Conservation (phyloP, 495 filamentous ascomycete species). For the Filosporella fistucella region DNA sequence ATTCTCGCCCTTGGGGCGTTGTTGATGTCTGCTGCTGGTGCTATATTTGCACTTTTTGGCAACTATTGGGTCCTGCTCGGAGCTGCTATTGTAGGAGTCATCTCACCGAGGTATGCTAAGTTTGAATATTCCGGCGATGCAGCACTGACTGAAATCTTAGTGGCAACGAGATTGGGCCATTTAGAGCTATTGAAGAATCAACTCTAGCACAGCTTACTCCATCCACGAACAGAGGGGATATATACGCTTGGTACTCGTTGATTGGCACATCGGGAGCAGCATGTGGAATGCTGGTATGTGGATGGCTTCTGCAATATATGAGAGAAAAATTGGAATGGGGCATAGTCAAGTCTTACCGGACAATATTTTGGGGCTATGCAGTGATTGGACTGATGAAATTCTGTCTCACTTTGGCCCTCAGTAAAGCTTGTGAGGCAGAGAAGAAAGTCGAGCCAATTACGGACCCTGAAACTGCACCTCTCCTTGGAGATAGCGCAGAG, state of each 20-base stretch:
- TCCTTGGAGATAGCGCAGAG: constrained; percentile 33
- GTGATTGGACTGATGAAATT: constrained; percentile 65
- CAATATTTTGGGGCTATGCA: constrained; percentile 69
- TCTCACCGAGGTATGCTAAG: constrained; percentile 52
- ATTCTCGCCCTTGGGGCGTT: constrained; percentile 65
- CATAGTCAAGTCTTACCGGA: constrained; percentile 55
- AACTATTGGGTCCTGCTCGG: constrained; percentile 73
- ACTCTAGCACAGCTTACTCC: constrained; percentile 70
- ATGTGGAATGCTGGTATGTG: constrained; percentile 59
- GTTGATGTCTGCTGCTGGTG: constrained; percentile 64
- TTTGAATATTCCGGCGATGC: neutral
- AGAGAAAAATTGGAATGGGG: constrained; percentile 44
- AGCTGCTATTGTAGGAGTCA: constrained; percentile 76
- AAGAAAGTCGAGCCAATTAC: constrained; percentile 13
- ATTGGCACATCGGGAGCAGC: constrained; percentile 60
- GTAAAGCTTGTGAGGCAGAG: constrained; percentile 53
- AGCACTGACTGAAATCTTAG: constrained; percentile 28
- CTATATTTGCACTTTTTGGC: constrained; percentile 59
- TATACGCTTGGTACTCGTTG: constrained; percentile 80
- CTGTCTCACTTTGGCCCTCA: constrained; percentile 52
- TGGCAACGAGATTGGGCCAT: constrained; percentile 77
- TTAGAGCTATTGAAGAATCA: constrained; percentile 80
- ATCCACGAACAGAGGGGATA: constrained; percentile 57
- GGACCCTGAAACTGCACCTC: constrained; percentile 37
- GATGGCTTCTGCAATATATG: constrained; percentile 58